Evolutionary conservation across 1,284 basidiomycete genomes (phyloP), one percentile per base, ranked within the genome.

Genomic region (Ustilago cynodontis): DNA sequence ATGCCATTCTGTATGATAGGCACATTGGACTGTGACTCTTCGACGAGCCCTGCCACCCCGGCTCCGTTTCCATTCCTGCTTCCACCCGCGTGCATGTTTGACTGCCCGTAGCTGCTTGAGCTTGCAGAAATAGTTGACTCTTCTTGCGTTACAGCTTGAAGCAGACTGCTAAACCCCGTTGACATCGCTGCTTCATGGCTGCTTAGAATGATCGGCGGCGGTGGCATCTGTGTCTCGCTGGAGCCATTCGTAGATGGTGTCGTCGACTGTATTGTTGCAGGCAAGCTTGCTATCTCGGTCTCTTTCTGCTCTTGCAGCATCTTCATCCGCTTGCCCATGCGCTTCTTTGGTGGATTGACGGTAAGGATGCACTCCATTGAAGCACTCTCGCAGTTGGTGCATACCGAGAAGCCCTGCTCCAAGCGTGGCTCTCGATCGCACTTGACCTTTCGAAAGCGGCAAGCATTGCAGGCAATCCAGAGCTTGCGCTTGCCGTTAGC

Each of bases 361-460:
- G 66, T 74, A 10, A 69, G 59, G 1, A 70, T 24, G 56, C 71
- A 74, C 1, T 74, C 71, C 49, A 74, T 74, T 3, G 58, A 47
- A 1, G 60, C 29, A 11, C 16, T 52, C 16, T 58, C 71, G 35
- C 71, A 74, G 33, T 65, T 70, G 20, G 62, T 62, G 45, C 71
- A 74, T 9, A 62, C 1, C 24, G 57, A 39, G 41, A 29, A 43
- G 11, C 66, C 71, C 49, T 60, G 59, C 33, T 74, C 62, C 7
- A 74, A 54, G 24, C 71, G 71, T 8, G 51, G 47, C 35, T 70
- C 63, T 26, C 71, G 59, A 26, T 74, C 71, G 43, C 71, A 74
- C 31, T 74, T 74, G 66, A 70, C 71, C 41, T 74, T 74, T 14
- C 71, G 61, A 53, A 69, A 74, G 43, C 71, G 65, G 20, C 71